These are phyloP conservation scores for Hypoxylon trugodes DNA, from an alignment of 495 filamentous ascomycete genomes.

Conservation along the genomic window DNA sequence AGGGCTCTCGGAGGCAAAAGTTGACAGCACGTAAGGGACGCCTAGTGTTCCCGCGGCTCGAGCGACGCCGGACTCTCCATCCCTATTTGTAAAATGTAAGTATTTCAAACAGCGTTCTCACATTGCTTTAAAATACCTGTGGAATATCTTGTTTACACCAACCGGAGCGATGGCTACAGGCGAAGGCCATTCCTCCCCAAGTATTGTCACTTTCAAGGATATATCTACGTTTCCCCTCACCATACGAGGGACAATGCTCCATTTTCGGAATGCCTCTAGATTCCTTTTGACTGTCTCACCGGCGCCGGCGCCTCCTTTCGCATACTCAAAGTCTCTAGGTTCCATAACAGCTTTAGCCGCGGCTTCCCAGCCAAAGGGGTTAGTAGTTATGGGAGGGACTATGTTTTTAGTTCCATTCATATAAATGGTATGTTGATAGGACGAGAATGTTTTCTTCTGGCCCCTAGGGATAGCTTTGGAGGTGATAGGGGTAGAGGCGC, in stretches of 20 bases:
- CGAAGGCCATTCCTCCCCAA: constrained; percentile 57
- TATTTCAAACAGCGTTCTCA: no score
- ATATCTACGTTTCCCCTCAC: constrained; percentile 51
- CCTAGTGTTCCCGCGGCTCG: neutral
- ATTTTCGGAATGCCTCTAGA: constrained; percentile 69
- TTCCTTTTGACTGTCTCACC: constrained; percentile 72
- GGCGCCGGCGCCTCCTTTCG: constrained; percentile 71
- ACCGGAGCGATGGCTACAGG: constrained; percentile 26
- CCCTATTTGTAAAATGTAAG: neutral
- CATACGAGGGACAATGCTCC: constrained; percentile 64
- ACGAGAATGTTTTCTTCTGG: neutral
- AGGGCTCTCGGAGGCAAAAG: neutral
- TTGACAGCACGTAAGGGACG: neutral
- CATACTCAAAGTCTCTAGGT: constrained; percentile 64
- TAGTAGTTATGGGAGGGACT: constrained; percentile 64
- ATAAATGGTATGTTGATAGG: constrained; percentile 47
- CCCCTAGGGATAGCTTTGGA: no score
- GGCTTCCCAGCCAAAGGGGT: constrained; percentile 66
- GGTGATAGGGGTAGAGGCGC: no score
- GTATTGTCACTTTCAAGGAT: constrained; percentile 63
- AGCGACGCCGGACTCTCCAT: neutral
- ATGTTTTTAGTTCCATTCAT: constrained; percentile 56
- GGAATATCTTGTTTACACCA: neutral
- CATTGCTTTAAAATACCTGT: neutral
- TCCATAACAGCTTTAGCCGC: constrained; percentile 61